These are phyloP conservation scores for Coniochaeta sp. DNA, from an alignment of 2,329 filamentous ascomycete species.

Conservation along the genomic window DNA sequence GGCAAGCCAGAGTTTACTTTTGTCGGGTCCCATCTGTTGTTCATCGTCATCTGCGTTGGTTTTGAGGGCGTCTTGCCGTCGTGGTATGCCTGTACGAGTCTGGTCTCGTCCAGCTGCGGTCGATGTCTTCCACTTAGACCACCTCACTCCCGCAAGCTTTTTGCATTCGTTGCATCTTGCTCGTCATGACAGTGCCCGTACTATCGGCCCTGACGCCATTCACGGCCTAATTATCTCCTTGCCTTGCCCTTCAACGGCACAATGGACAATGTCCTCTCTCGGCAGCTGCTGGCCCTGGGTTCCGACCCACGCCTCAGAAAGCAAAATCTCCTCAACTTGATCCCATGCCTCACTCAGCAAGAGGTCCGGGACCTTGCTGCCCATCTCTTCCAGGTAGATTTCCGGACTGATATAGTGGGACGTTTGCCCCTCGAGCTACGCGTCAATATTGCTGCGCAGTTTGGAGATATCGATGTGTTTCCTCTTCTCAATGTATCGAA, in stretches of 20 bases:
- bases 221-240: background rate
- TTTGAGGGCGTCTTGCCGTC: too few species aligned
- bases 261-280: background rate
- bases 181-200: background rate
- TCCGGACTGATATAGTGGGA: conserved; percentile 7
- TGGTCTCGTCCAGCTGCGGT: background rate
- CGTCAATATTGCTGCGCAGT: conserved; percentile 3
- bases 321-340: conserved; percentile 1
- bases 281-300: conserved; percentile 8
- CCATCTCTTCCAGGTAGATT: background rate
- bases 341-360: conserved; percentile 1
- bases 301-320: conserved; percentile 13
- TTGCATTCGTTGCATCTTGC: background rate
- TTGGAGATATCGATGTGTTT: conserved; percentile 3
- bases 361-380: conserved; percentile 4
- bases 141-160: background rate
- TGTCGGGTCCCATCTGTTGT: too few species aligned
- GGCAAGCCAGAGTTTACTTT: too few species aligned
- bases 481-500: conserved; percentile 6
- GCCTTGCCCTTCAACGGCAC: background rate
- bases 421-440: conserved; percentile 6
- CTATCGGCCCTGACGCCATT: background rate
- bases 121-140: background rate
- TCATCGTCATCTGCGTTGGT: too few species aligned
- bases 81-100: background rate